These are phyloP conservation scores for Beauveria caledonica DNA, from an alignment of 2,329 filamentous ascomycete species.

Conservation along the genomic window DNA sequence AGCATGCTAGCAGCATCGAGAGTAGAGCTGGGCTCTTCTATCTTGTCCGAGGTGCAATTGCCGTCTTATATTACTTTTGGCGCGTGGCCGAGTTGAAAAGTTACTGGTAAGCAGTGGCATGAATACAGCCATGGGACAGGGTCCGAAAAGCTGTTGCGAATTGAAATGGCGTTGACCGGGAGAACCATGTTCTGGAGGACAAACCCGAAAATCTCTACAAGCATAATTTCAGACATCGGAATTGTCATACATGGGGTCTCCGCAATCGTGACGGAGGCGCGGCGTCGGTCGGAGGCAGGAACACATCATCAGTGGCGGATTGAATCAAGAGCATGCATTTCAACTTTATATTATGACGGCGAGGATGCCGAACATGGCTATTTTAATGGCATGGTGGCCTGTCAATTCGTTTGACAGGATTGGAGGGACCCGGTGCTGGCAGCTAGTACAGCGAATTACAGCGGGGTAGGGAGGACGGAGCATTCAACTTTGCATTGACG, in stretches of 20 bases:
- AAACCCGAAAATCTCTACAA: not conserved
- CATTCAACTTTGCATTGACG: conserved; percentile 3
- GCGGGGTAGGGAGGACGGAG: not conserved
- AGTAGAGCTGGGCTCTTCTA: no score
- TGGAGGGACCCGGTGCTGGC: not conserved
- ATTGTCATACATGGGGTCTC: not conserved
- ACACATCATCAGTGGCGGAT: not conserved
- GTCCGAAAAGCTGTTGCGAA: no score
- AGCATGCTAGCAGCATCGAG: no score
- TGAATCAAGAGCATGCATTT: not conserved
- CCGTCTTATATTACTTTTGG: no score
- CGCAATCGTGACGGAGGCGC: not conserved
- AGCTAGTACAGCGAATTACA: not conserved
- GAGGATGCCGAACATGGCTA: not conserved
- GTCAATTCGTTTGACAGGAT: not conserved
- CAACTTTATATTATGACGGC: not conserved
- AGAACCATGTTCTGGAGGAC: no score
- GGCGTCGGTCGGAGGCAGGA: not conserved
- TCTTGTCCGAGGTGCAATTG: no score
- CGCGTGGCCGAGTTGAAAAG: no score
- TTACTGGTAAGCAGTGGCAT: no score
- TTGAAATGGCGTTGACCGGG: no score
- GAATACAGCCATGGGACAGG: no score
- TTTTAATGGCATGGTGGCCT: not conserved
- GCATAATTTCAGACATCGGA: not conserved